Evolutionary conservation across 2,329 filamentous ascomycete species (phyloP), one percentile per base, ranked within the genome.

Genomic region (Catunica adiposa): DNA sequence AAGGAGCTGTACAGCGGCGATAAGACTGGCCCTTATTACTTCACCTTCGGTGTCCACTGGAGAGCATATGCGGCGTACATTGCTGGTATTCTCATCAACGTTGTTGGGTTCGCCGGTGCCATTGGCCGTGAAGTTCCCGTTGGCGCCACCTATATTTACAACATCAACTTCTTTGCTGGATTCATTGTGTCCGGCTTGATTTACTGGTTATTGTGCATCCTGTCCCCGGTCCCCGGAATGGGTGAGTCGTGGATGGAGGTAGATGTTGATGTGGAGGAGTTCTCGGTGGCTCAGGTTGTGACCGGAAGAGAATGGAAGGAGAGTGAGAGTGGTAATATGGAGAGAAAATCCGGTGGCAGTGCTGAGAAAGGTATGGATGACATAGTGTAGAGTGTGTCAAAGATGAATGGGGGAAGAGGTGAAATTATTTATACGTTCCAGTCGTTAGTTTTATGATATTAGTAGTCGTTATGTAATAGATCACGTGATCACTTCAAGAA

Each of bases 161-260:
- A 89, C 61, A 64, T 96, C 62, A 95, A 95, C 68, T 96, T 89
- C 72, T 94, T 96, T 66, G 77, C 78, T 46, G 89, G 89, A 0
- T 89, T 94, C 65, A 72, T 87, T 50, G 77, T 94, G 9, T 78
- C 86, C 0, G 71, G 72, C 0, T 64, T 60, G 0, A 69, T 82
- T 6, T 96, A 96, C 69, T 94, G 78, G 70, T 55, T 66, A 0
- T 72, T 94, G 1, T 89, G 83, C 66, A 77, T 70, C 57, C 34
- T 89, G 25, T 85, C 70, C 60, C 88, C 88, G 0, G 69, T 95
- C 0, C 83, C 85, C 0, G 88, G 84, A 1, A 82, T 77, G 3
- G 89, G 85, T 64, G 76, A 83, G 9, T 71, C 66, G 6, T 95
- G 89, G 89, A 77, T 85, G 67, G 87, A 94, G 67, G 77, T 89